Evolutionary conservation across 179 eudicot species (phyloP).

Genomic region (Dionaea muscipula): DNA sequence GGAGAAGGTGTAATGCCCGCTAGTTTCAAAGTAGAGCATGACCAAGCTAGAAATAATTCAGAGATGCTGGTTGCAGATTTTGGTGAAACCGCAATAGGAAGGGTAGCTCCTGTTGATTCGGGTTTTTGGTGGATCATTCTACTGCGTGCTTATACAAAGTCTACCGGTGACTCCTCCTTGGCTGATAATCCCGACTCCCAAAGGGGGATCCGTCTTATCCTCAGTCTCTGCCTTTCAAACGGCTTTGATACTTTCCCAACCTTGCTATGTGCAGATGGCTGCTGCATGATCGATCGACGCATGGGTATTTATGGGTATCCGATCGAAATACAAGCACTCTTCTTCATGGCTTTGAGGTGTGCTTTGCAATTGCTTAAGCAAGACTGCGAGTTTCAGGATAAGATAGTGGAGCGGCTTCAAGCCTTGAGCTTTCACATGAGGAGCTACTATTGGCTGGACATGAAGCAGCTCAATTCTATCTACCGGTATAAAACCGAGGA

Average conservation of each 20-base stretch:
- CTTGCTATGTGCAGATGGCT: constrained; percentile 76
- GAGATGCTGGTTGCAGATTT: constrained; percentile 79
- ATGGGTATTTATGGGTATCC: constrained; percentile 91
- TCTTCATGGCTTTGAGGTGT: constrained; percentile 81
- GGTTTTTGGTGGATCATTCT: constrained; percentile 93
- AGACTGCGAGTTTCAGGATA: constrained; percentile 54
- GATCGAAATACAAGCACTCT: constrained; percentile 78
- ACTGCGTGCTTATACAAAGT: constrained; percentile 72
- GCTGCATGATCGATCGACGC: constrained; percentile 83
- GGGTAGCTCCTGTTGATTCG: constrained; percentile 91
- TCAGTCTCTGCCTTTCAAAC: constrained; percentile 66
- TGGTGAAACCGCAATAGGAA: constrained; percentile 80
- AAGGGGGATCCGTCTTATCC: constrained; percentile 67
- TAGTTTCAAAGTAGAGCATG: constrained; percentile 76
- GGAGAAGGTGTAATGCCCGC: constrained; percentile 97
- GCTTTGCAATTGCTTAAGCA: constrained; percentile 56
- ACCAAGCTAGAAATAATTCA: constrained; percentile 49
- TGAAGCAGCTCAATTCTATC: constrained; percentile 61
- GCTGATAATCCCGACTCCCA: constrained; percentile 72
- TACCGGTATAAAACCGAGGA: constrained; percentile 80
- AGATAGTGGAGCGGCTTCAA: constrained; percentile 48
- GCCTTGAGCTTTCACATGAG: constrained; percentile 86
- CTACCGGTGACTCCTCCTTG: constrained; percentile 72
- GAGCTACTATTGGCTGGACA: constrained; percentile 74
- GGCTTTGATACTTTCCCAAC: constrained; percentile 92